A percentile compares a stretch with the other conserved stretches of the same genome.
Evolutionary conservation across 2,329 filamentous ascomycete genomes (phyloP).

Genomic region (Cercospora berteroae): DNA sequence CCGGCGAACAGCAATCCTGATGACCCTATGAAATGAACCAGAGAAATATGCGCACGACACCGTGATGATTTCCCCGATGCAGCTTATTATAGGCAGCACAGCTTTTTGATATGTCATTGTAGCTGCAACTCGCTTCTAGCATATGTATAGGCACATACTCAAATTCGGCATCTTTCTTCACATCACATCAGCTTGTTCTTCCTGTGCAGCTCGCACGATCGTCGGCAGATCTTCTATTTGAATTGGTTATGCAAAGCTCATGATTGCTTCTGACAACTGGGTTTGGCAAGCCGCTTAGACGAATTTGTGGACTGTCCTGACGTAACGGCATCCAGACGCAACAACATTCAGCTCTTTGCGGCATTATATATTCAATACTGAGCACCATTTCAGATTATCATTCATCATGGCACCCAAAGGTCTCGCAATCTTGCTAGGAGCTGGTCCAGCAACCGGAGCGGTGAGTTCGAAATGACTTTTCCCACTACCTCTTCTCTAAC

Average conservation of each 20-base stretch:
- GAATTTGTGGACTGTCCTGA: neutral
- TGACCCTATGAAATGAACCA: neutral
- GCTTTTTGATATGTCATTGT: neutral
- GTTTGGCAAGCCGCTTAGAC: neutral
- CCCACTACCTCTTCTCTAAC: neutral
- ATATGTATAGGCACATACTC: constrained; percentile 5
- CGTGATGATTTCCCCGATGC: neutral
- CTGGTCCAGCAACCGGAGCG: constrained; percentile 44
- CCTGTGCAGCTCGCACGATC: neutral
- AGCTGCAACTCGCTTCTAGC: neutral
- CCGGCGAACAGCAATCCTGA: constrained; percentile 23
- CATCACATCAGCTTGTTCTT: neutral
- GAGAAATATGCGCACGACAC: neutral
- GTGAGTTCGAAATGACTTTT: neutral
- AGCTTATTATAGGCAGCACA: neutral
- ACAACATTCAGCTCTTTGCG: neutral
- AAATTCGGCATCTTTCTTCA: neutral
- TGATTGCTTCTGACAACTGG: neutral
- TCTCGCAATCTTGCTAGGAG: constrained; percentile 54
- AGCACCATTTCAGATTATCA: neutral
- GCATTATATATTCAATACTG: neutral
- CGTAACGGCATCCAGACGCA: neutral
- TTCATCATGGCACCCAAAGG: constrained; percentile 48
- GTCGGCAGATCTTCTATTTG: neutral
- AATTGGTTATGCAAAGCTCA: neutral